Evolutionary conservation across 2,329 filamentous ascomycete genomes (phyloP).

Genomic region (Cladophialophora psammophila): DNA sequence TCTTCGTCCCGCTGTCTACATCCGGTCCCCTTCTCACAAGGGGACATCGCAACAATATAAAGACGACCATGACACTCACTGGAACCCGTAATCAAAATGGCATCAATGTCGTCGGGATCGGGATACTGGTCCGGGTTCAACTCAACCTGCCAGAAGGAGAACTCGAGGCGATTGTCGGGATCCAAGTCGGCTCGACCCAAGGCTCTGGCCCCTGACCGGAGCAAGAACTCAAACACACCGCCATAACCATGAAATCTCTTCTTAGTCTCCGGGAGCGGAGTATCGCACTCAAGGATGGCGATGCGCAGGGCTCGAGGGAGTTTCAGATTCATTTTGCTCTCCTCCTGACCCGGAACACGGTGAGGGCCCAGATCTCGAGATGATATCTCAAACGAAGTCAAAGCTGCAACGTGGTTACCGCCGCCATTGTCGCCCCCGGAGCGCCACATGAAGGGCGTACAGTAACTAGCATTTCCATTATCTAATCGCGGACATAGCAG

Average conservation of each 20-base stretch:
- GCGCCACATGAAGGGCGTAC: not conserved
- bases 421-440: not conserved
- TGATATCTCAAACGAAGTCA: not conserved
- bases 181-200: constrained; percentile 49
- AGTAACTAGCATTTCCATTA: not conserved
- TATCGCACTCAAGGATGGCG: constrained; percentile 88
- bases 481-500: constrained; percentile 5
- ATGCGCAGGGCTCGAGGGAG: constrained; percentile 30
- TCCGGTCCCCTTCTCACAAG: not conserved
- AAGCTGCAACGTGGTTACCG: not conserved
- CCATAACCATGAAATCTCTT: constrained; percentile 75
- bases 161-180: constrained; percentile 56
- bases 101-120: constrained; percentile 75
- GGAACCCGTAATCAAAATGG: constrained; percentile 78
- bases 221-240: constrained; percentile 70
- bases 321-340: constrained; percentile 31
- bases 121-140: constrained; percentile 72
- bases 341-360: not conserved
- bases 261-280: constrained; percentile 69
- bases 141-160: constrained; percentile 76
- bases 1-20: not conserved
- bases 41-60: not conserved
- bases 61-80: constrained; percentile 54
- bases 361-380: not conserved
- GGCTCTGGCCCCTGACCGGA: constrained; percentile 61